Evolutionary conservation across 2,329 filamentous ascomycete species (phyloP).

Genomic region (Aspergillus jensenii): DNA sequence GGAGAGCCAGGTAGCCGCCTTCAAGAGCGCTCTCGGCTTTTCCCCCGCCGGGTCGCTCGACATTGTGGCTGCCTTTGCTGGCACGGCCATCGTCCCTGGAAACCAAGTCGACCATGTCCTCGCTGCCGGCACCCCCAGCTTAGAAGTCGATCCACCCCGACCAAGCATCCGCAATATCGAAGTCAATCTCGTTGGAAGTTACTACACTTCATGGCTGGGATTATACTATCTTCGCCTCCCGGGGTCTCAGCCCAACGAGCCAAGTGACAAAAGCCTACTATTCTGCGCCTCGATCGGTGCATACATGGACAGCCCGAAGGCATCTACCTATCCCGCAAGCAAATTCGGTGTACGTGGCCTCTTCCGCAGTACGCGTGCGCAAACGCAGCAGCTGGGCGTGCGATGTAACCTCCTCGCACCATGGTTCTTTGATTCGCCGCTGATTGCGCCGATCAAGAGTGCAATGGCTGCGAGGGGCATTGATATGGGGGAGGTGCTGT

Average conservation of each 20-base stretch:
- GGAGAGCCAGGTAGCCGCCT: neutral
- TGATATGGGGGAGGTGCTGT: neutral
- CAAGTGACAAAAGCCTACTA: neutral
- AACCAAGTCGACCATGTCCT: constrained; percentile 1
- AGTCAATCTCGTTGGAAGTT: neutral
- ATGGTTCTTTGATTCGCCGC: neutral
- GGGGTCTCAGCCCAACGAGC: neutral
- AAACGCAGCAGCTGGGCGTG: neutral
- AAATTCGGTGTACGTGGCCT: neutral
- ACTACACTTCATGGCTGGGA: constrained; percentile 1
- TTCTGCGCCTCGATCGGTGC: neutral
- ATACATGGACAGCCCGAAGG: neutral
- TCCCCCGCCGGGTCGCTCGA: neutral
- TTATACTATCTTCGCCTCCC: neutral
- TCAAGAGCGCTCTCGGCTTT: neutral
- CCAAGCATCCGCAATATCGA: neutral
- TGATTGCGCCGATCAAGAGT: neutral
- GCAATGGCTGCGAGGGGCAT: neutral
- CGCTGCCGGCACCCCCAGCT: neutral
- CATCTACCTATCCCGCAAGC: neutral
- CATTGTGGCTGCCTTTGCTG: neutral
- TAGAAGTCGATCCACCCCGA: neutral
- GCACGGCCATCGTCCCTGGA: neutral
- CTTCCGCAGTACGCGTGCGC: neutral
- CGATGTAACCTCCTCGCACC: neutral